Evolutionary conservation across 495 filamentous ascomycete genomes (phyloP).

Genomic region (Lentithecium fluviatile): DNA sequence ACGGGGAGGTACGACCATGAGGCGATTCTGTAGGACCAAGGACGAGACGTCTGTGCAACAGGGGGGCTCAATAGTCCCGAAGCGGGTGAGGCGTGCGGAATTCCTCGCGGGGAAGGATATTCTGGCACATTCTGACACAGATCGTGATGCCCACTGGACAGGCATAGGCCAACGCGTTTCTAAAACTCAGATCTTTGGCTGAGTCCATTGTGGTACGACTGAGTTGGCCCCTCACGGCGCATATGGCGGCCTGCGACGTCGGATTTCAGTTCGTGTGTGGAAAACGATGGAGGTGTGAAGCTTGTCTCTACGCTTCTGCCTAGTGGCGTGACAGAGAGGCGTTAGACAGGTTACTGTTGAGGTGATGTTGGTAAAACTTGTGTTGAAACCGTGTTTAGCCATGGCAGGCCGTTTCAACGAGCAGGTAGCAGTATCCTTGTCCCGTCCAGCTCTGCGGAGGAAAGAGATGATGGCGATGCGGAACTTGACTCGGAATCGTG

Average conservation of each 20-base stretch:
- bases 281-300: neutral
- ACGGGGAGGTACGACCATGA: neutral
- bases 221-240: too few species aligned
- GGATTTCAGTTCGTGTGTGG: neutral
- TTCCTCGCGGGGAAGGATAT: slow-evolving; percentile 9
- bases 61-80: neutral
- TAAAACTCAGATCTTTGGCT: neutral
- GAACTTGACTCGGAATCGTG: neutral
- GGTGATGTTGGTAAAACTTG: neutral
- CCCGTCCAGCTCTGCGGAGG: neutral
- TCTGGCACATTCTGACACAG: neutral
- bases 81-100: slow-evolving; percentile 27
- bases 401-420: neutral
- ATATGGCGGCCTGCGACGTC: neutral
- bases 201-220: too few species aligned
- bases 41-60: neutral
- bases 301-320: neutral
- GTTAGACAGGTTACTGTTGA: slow-evolving; percentile 9
- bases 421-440: neutral
- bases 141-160: neutral
- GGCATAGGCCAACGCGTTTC: slow-evolving; percentile 4
- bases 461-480: neutral
- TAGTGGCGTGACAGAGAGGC: neutral
- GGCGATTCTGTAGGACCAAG: too few species aligned
- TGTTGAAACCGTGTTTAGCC: neutral